Conservation (phyloP, 371 early-diverging fungal genomes). For the Chytridiales sp. region DNA sequence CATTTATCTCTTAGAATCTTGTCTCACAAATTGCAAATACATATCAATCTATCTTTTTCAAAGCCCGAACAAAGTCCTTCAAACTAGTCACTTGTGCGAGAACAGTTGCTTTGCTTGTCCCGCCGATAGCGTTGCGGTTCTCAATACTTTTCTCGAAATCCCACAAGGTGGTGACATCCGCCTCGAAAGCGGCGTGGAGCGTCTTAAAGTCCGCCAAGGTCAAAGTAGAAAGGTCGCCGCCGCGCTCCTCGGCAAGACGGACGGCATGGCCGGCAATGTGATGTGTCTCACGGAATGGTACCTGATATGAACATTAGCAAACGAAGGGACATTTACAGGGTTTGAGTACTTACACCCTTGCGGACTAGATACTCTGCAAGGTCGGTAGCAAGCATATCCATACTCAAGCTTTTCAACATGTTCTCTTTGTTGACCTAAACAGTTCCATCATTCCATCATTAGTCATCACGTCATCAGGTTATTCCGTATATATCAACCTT, state of each 20-base stretch:
- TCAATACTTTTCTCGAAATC: constrained; percentile 87
- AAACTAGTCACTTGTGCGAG: constrained; percentile 73
- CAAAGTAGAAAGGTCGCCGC: constrained; percentile 66
- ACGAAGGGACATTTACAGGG: not conserved
- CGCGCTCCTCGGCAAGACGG: constrained; percentile 84
- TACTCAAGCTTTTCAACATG: constrained; percentile 75
- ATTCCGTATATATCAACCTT: constrained; percentile 45
- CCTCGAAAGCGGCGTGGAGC: constrained; percentile 78
- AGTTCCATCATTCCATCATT: too few relatives aligned
- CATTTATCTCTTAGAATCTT: constrained; percentile 83
- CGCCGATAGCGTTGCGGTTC: constrained; percentile 82
- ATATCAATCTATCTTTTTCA: too few relatives aligned
- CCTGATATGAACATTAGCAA: constrained; percentile 36
- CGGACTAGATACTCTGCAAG: constrained; percentile 94
- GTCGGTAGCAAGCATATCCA: constrained; percentile 96
- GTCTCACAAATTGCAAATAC: too few relatives aligned
- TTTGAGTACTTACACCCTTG: constrained; percentile 40
- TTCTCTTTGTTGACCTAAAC: constrained; percentile 65
- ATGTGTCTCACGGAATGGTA: constrained; percentile 98
- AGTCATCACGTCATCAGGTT: too few relatives aligned
- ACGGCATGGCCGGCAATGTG: constrained; percentile 97
- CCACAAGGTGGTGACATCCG: constrained; percentile 79
- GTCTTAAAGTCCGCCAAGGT: constrained; percentile 73
- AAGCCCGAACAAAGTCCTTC: too few relatives aligned
- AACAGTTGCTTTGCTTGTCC: constrained; percentile 81